Evolutionary conservation across 2,329 filamentous ascomycete genomes (phyloP), one percentile per base, ranked within the genome.

Genomic region (Fusarium sp.): DNA sequence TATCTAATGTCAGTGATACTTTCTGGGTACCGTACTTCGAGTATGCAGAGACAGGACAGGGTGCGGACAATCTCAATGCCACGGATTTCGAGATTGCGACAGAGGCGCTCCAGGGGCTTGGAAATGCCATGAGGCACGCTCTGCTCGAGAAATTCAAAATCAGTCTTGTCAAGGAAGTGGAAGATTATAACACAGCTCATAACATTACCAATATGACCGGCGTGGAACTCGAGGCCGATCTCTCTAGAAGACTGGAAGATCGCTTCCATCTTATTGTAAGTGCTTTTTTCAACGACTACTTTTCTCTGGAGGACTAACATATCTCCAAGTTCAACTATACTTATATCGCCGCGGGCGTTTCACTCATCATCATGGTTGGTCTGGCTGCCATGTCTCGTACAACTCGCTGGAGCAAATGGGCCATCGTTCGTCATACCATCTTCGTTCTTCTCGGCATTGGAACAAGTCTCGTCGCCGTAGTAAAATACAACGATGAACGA

Each of bases 181-280:
- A 59, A 4, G 66, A 70, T 1, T 70, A 68, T 2, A 69, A 72
- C 8, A 61, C 62, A 2, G 63, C 68, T 22, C 69, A 72, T 25
- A 68, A 67, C 5, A 65, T 72, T 3, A 52, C 49, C 8, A 8
- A 70, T 8, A 42, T 63, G 10, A 59, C 69, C 11, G 63, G 63
- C 6, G 57, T 54, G 4, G 65, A 58, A 1, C 72, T 77, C 11
- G 73, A 79, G 57, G 34, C 64, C 8, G 54, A 72, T 6, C 66
- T 79, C 14, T 63, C 70, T 11, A 67, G 67, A 0, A 64, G 74
- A 52, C 76, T 75, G 30, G 64, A 59, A 49, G n/a, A 51, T 11
- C 76, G 77, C 11, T 78, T 79, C 20, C 54, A 71, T 14, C 67
- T 81, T 7, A 76, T 80, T 50, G 79, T 81, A 72, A 69, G 78